Percentiles rank a stretch among this genome's conserved stretches.
phyloP scores from a whole-genome alignment of 2,329 filamentous ascomycete species.

The Tolypocladium paradoxum region DNA sequence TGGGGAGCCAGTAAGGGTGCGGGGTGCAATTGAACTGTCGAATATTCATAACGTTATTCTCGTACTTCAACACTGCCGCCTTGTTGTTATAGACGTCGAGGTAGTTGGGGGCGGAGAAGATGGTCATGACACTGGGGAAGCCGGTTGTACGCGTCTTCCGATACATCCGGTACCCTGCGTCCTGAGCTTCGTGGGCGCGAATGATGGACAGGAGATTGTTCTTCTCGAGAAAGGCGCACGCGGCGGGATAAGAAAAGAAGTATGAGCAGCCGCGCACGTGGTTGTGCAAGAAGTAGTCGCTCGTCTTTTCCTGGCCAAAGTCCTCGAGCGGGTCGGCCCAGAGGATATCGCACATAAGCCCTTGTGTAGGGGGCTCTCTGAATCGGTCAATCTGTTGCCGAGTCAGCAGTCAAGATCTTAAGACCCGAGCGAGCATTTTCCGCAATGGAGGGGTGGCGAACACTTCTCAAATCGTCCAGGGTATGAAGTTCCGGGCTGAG shows the following conservation, averaged over 20 bases:
- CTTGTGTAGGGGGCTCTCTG: conserved; percentile 92
- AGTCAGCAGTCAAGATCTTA: neutral
- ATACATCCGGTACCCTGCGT: conserved; percentile 98
- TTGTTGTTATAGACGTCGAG: conserved; percentile 99
- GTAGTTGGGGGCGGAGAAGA: conserved; percentile 98
- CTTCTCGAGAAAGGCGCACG: conserved; percentile 95
- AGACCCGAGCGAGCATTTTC: neutral
- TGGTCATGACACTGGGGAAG: conserved; percentile 99
- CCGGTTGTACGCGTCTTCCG: conserved; percentile 95
- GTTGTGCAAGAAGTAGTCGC: conserved; percentile 96
- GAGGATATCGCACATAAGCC: conserved; percentile 97
- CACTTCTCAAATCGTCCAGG: conserved; percentile 82
- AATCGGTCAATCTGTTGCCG: conserved; percentile 77
- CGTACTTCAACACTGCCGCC: conserved; percentile 95
- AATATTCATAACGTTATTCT: conserved; percentile 99
- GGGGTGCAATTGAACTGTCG: conserved; percentile 99
- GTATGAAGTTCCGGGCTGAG: conserved; percentile 94
- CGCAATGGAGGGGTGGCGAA: conserved; percentile 19
- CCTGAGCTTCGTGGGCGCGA: conserved; percentile 94
- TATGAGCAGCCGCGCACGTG: conserved; percentile 97
- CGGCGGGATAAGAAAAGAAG: conserved; percentile 97
- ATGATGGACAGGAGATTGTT: conserved; percentile 97
- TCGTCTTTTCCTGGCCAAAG: conserved; percentile 97
- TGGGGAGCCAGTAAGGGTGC: conserved; percentile 97
- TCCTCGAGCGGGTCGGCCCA: conserved; percentile 98